phyloP scores from a whole-genome alignment of 331 rosid genomes.

The Rhamnella rubrinervis region DNA sequence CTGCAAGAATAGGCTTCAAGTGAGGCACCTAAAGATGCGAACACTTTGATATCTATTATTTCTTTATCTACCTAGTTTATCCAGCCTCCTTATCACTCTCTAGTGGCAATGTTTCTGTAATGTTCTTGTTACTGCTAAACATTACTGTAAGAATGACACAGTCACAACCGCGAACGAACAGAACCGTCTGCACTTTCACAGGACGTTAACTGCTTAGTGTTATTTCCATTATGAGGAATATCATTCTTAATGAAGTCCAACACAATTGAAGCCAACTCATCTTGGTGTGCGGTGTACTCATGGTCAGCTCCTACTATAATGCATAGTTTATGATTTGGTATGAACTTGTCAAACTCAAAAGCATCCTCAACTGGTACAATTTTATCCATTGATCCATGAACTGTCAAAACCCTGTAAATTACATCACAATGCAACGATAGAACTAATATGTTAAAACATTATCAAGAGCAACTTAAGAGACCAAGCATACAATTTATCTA shows the following conservation, averaged over 20 bases:
- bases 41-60: too few species aligned
- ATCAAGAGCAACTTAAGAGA: not conserved
- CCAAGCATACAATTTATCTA: not conserved
- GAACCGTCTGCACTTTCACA: slow-evolving; percentile 22
- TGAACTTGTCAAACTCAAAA: slow-evolving; percentile 58
- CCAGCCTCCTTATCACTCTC: too few species aligned
- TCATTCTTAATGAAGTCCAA: slow-evolving; percentile 51
- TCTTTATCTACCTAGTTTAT: too few species aligned
- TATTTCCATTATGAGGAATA: slow-evolving; percentile 25
- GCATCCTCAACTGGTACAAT: slow-evolving; percentile 74
- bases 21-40: too few species aligned
- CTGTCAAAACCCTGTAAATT: slow-evolving; percentile 68
- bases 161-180: slow-evolving; percentile 44
- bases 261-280: slow-evolving; percentile 53
- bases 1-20: too few species aligned
- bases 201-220: slow-evolving; percentile 19
- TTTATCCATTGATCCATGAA: slow-evolving; percentile 86
- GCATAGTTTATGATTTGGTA: slow-evolving; percentile 61
- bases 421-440: not conserved
- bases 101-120: not conserved
- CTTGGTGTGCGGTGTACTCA: slow-evolving; percentile 61
- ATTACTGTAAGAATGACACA: not conserved
- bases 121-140: not conserved
- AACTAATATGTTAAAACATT: not conserved
- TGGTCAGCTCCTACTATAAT: slow-evolving; percentile 87